A percentile compares a stretch with the other conserved stretches of the same genome.
These are phyloP conservation scores for Bisporella sp. DNA, from an alignment of 2,329 filamentous ascomycete genomes.

Conservation along the genomic window DNA sequence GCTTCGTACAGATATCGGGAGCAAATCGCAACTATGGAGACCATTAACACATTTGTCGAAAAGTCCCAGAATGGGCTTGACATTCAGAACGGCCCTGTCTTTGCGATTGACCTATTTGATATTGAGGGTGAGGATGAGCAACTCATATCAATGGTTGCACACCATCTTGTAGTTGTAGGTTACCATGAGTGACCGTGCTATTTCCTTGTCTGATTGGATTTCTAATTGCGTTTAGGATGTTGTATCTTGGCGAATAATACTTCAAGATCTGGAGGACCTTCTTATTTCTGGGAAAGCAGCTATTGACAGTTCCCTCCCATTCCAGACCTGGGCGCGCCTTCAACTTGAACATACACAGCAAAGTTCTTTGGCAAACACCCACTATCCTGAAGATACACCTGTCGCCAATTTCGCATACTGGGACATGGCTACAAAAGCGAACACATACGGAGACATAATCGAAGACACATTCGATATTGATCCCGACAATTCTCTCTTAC, in stretches of 20 bases:
- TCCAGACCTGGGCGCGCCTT: conserved; percentile 29
- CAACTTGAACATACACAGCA: conserved; percentile 25
- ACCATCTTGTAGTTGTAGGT: conserved; percentile 18
- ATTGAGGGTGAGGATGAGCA: conserved; percentile 1
- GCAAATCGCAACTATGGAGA: conserved; percentile 5
- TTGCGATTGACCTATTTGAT: conserved; percentile 7
- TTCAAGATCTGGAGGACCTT: neutral
- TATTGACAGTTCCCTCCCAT: conserved; percentile 25
- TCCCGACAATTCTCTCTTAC: conserved; percentile 24
- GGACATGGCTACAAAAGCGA: conserved; percentile 28
- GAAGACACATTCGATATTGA: conserved; percentile 31
- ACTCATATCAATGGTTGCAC: conserved; percentile 10
- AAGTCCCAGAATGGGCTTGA: conserved; percentile 23
- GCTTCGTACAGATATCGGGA: conserved; percentile 12
- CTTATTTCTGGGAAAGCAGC: conserved; percentile 1
- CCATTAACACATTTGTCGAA: neutral
- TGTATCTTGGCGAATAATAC: too few relatives aligned
- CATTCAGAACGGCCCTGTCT: conserved; percentile 3
- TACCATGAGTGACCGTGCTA: too few relatives aligned
- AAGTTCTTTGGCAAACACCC: conserved; percentile 15
- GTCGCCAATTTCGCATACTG: conserved; percentile 29
- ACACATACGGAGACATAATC: conserved; percentile 28
- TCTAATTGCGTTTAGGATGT: too few relatives aligned
- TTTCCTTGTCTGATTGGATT: conserved; percentile 26
- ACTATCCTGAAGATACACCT: conserved; percentile 23